Evolutionary conservation across 306 rosid species (phyloP).

Genomic region (Begonia fuchsioides): DNA sequence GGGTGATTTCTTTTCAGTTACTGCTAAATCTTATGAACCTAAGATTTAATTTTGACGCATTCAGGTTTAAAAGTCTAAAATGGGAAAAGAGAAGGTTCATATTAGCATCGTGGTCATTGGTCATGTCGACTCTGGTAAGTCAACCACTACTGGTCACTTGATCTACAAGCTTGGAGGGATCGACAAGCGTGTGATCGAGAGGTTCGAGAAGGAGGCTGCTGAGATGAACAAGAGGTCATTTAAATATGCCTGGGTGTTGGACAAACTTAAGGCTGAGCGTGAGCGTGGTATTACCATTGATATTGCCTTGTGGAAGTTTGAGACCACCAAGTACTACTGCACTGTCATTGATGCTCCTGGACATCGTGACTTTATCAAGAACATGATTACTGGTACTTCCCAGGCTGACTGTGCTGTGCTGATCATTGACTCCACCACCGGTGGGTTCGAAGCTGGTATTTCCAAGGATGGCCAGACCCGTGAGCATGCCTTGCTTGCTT

Average conservation of each 20-base stretch:
- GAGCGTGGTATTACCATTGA: constrained; percentile 10
- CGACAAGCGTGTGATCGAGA: constrained; percentile 32
- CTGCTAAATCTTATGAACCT: too few species aligned
- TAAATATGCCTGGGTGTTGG: too few species aligned
- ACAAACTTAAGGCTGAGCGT: too few species aligned
- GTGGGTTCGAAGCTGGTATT: constrained; percentile 32
- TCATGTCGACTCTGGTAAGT: constrained; percentile 37
- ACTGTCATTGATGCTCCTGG: constrained; percentile 29
- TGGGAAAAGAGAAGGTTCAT: constrained; percentile 45
- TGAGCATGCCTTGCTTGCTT: constrained; percentile 33
- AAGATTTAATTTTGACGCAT: too few species aligned
- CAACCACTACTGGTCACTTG: constrained; percentile 22
- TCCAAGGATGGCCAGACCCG: constrained; percentile 31
- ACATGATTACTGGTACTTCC: constrained; percentile 31
- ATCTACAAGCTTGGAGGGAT: constrained; percentile 34
- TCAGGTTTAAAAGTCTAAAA: not conserved
- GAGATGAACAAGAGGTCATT: constrained; percentile 15
- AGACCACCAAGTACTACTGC: constrained; percentile 26
- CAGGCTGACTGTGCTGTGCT: constrained; percentile 28
- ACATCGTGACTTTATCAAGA: constrained; percentile 23
- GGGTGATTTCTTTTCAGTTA: too few species aligned
- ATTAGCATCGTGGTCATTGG: constrained; percentile 50
- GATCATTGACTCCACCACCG: constrained; percentile 24
- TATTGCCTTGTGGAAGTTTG: constrained; percentile 30
- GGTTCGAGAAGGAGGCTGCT: constrained; percentile 33